Base-by-base conservation (phyloP, 768 basidiomycete species). In the Mycena kentingensis region DNA sequence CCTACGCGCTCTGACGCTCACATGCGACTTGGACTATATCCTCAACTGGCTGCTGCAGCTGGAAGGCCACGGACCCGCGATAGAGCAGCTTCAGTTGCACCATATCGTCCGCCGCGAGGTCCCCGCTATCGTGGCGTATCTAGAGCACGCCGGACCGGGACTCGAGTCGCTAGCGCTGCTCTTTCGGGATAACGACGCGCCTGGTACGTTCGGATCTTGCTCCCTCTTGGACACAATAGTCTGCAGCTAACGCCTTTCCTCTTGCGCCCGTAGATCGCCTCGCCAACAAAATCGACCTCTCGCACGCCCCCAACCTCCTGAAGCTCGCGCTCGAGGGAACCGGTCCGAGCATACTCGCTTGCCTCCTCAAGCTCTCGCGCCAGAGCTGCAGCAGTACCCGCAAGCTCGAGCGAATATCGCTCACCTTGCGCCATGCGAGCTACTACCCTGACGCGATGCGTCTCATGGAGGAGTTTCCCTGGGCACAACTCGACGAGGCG, bases 11-110 rank as follows among this genome's bases (percentile, higher is more conserved):
- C 50, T 59, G 5, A 49, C 46, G 16, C 57, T 59, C 8, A 55
- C 53, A 21, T 59, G 53, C 41, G 53, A 59, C 46, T 42, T 58
- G 28, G 53, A 38, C 27, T 37, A 54, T n/a, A 46, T 59, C 22
- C 21, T 54, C 3, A 31, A 34, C 3, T 59, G 57, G 57, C 31
- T 59, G 18, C 46, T 55, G 13, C 18, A 41, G 3, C 42, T 55
- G 27, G 43, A 42, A 12, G 19, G 51, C 4, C 27, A 28, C 18
- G 32, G 42, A 35, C 57, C 49, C 1, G 21, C n/a, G 13, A 55
- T 59, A 21, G 38, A 42, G 18, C 43, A 37, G 2, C 22, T 59
- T 25, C 10, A 8, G 7, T 22, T 59, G 26, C 42, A 51, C 24
- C 46, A 54, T 24, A 58, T 58, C 27, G 52, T 48, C 32, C 39